Conservation (phyloP, 177 flowering plant genomes). For the Telopea speciosissima region DNA sequence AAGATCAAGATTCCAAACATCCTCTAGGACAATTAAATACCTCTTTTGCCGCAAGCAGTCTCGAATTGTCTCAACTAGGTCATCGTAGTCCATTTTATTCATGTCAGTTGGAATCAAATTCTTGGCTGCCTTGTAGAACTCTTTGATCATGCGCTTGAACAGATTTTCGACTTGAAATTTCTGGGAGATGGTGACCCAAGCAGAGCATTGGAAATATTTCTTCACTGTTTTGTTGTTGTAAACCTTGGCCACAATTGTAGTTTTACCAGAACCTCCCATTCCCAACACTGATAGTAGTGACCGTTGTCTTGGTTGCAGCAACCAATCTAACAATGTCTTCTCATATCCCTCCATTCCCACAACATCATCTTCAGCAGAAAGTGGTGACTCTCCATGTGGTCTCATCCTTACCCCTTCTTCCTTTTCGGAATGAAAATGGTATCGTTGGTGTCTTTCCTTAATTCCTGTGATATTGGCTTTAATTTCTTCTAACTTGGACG, state of each 20-base stretch:
- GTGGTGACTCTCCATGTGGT: neutral
- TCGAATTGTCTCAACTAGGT: neutral
- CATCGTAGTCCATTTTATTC: neutral
- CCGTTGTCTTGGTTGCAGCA: too few species aligned
- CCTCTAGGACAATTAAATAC: constrained; percentile 15
- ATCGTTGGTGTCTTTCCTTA: too few species aligned
- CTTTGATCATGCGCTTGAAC: neutral
- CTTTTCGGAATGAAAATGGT: too few species aligned
- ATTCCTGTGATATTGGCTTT: neutral
- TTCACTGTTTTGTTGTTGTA: neutral
- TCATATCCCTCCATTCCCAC: neutral
- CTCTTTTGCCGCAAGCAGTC: constrained; percentile 1
- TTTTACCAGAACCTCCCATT: neutral
- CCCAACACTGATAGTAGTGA: too few species aligned
- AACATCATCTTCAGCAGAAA: neutral
- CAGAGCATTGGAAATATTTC: neutral
- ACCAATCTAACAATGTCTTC: neutral
- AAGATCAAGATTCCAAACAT: constrained; percentile 4
- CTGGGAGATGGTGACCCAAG: neutral
- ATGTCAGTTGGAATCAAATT: neutral
- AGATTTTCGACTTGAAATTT: neutral
- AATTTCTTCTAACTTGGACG: neutral
- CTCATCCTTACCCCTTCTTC: too few species aligned
- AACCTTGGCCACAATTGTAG: neutral
- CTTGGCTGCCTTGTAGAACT: neutral